Evolutionary conservation across 257 asterid genomes (phyloP), one percentile per base, ranked within the genome.

Genomic region (Rhazya stricta): DNA sequence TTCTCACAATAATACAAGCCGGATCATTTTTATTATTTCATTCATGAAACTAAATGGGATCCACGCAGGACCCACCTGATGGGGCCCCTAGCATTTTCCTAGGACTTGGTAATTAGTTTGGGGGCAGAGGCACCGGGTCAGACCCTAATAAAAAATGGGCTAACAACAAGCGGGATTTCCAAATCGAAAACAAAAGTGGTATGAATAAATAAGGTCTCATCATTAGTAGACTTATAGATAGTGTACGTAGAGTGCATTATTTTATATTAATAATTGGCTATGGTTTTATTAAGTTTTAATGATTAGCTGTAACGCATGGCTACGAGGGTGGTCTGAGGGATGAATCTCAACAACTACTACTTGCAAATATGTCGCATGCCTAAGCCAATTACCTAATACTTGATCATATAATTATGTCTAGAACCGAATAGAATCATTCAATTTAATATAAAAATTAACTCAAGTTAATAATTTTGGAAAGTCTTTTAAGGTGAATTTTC

Each of bases 291-390:
- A 51, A 21, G 54, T 70, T 48, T 58, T 69, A 60, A 79, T 77
- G 77, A 81, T 81, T 81, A 61, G 84, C 76, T 80, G 78, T 72
- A 71, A 71, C 69, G 80, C 71, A 76, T 50, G 61, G 73, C 69
- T 72, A 60, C 5, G 42, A 23, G 36, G 71, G 32, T 61, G 76
- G 69, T 18, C 46, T 60, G 30, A 69, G 74, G 73, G 71, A 67
- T 73, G 56, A 67, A 66, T 63, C 65, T 77, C 50, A 56, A 63
- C 27, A 51, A 68, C 19, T 18, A 67, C 15, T 13, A 1, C n/a
- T 63, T 30, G 9, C 18, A 70, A 42, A n/a, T n/a, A n/a, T n/a
- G n/a, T n/a, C n/a, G n/a, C n/a, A n/a, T n/a, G n/a, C n/a, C n/a
- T n/a, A n/a, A n/a, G n/a, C n/a, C n/a, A n/a, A n/a, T n/a, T n/a